A percentile compares a stretch with the other conserved stretches of the same genome.
Evolutionary conservation across 768 basidiomycete species (phyloP).

Genomic region (Terana coerulea): DNA sequence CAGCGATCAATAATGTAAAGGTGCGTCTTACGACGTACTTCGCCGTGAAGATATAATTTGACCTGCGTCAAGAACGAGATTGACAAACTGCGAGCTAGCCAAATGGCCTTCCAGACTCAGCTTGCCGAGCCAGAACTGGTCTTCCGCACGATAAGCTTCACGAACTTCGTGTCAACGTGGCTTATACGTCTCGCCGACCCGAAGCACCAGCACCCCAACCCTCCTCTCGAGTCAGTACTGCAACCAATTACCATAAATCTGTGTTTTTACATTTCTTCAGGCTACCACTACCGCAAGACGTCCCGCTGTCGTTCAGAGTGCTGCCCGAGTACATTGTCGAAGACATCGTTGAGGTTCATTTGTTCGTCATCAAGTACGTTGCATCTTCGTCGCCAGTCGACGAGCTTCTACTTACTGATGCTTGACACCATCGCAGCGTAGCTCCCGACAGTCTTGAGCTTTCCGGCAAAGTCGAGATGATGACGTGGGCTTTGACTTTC

Average conservation of each 20-base stretch:
- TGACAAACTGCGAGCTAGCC: conserved; percentile 63
- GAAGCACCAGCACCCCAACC: conserved; percentile 67
- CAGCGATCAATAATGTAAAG: conserved; percentile 74
- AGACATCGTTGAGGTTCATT: conserved; percentile 86
- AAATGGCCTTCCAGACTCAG: conserved; percentile 81
- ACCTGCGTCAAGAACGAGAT: conserved; percentile 52
- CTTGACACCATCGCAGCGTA: conserved; percentile 31
- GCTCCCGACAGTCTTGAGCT: conserved; percentile 80
- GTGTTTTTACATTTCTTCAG: conserved; percentile 34
- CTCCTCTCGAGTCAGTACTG: conserved; percentile 55
- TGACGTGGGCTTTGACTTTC: conserved; percentile 89
- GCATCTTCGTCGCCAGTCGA: not conserved
- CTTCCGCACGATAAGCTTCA: conserved; percentile 75
- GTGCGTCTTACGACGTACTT: conserved; percentile 31
- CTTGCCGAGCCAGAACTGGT: conserved; percentile 84
- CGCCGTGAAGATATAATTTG: not conserved
- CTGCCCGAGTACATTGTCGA: conserved; percentile 94
- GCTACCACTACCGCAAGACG: conserved; percentile 79
- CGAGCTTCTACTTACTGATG: not conserved
- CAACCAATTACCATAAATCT: not conserved
- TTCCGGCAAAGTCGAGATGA: conserved; percentile 79
- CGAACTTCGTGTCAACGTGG: conserved; percentile 92
- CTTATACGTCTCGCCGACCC: conserved; percentile 89
- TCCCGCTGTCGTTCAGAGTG: conserved; percentile 80
- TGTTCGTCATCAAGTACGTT: conserved; percentile 77